phyloP scores from a whole-genome alignment of 139 green algal species.

The Chlamydomonas schloesseri region DNA sequence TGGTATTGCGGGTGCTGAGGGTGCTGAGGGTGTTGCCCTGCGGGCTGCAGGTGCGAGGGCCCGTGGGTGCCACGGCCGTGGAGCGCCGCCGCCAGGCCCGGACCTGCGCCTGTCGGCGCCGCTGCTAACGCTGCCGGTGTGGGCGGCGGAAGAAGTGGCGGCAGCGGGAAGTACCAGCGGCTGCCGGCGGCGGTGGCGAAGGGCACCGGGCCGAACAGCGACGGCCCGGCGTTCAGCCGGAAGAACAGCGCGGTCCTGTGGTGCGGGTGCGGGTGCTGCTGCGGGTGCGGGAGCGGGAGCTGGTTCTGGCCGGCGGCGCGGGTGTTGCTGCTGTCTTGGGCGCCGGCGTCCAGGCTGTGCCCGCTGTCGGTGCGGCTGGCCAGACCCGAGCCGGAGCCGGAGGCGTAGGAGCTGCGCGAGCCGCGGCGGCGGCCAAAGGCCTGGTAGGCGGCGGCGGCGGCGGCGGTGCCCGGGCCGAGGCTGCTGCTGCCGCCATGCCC shows the following conservation, averaged over 20 bases:
- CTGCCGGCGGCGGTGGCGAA: neutral
- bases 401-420: too few species aligned
- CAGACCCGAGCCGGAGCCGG: too few species aligned
- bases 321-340: neutral
- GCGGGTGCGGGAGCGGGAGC: neutral
- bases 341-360: neutral
- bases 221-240: neutral
- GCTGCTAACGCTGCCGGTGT: neutral
- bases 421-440: too few species aligned
- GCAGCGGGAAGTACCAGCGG: conserved; percentile 23
- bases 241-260: neutral
- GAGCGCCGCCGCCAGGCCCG: too few species aligned
- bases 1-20: neutral
- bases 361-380: too few species aligned
- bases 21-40: too few species aligned
- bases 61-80: too few species aligned
- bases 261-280: neutral
- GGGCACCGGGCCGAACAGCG: conserved; percentile 1
- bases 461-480: too few species aligned
- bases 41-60: too few species aligned
- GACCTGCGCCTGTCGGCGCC: neutral
- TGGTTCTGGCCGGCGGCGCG: neutral
- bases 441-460: too few species aligned
- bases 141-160: neutral
- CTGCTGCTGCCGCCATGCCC: too few species aligned